Evolutionary conservation across 1,284 basidiomycete species (phyloP).

Genomic region (Salmacisia buchloeana): DNA sequence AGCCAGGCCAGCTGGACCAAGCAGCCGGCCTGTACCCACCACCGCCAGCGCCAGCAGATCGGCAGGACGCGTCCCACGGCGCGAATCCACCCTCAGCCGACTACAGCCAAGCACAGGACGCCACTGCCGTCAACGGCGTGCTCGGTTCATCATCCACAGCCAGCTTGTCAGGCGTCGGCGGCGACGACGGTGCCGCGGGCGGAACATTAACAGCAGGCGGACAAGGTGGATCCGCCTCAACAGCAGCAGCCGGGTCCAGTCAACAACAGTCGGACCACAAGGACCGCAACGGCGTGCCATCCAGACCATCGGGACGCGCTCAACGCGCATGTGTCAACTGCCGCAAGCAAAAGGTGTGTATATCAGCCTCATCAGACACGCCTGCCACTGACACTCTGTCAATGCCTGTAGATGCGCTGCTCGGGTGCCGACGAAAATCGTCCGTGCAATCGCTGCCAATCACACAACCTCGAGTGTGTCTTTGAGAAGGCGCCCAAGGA

Average conservation of each 20-base stretch:
- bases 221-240: neutral
- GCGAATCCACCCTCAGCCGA: too few relatives aligned
- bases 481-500: constrained; percentile 1
- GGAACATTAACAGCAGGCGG: too few relatives aligned
- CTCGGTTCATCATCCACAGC: neutral
- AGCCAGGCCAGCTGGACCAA: too few relatives aligned
- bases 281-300: neutral
- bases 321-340: constrained; percentile 5
- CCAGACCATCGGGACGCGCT: neutral
- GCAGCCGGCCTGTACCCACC: too few relatives aligned
- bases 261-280: too few relatives aligned
- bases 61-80: too few relatives aligned
- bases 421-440: neutral
- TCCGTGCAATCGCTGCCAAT: neutral
- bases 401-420: neutral
- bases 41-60: too few relatives aligned
- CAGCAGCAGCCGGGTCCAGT: neutral
- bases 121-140: neutral
- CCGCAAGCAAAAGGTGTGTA: constrained; percentile 7
- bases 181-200: too few relatives aligned
- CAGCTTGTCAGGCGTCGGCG: too few relatives aligned
- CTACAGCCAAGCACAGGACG: neutral
- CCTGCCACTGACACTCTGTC: neutral
- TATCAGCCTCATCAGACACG: neutral
- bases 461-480: constrained; percentile 2